Base-by-base conservation (phyloP, 78 protist genomes). In the Polysphondylium violaceum region DNA sequence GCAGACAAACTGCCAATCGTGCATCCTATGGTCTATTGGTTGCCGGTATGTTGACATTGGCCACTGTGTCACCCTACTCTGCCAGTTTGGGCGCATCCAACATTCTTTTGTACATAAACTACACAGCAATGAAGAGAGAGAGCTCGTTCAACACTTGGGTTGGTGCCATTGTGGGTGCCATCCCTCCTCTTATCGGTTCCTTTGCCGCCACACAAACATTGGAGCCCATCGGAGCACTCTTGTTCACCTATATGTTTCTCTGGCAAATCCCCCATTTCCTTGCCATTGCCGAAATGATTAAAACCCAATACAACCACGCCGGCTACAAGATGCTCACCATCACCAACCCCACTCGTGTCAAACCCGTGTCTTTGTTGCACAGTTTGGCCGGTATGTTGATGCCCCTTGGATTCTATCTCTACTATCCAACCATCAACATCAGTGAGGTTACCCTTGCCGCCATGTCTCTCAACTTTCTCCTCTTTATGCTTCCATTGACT, bases 201-300 rank as follows among this genome's bases (percentile, higher is more conserved):
- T 67, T 78, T 1, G 86, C 92, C 21, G 94, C 76, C 0, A 93
- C 83, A 23, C 64, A 75, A 36, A 40, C 41, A 25, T 27, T 76
- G 16, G 83, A 72, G 23, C 19, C 87, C 1, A 76, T 87, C 21
- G 93, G 86, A 59, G 74, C 38, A 16, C 9, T 88, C 14, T 41
- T 47, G 60, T 50, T 65, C 33, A 60, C 93, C 29, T n/a, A 91
- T 8, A 73, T 97, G 72, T 97, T 58, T 58, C 61, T 93, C 3
- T 98, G 99, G 99, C 99, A 98, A 90, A 91, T 98, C 0, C 98
- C 99, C 14, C 99, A 97, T 71, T 97, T 97, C 73, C 16, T 94
- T 6, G 96, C 99, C 3, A 88, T 97, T 41, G 51, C 96, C 58
- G 96, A 92, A 93, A 85, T 64, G 29, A 65, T 92, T 16, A 69